These are phyloP conservation scores for Schizophyllum amplum DNA, from an alignment of 1,284 basidiomycete genomes.

Conservation along the genomic window DNA sequence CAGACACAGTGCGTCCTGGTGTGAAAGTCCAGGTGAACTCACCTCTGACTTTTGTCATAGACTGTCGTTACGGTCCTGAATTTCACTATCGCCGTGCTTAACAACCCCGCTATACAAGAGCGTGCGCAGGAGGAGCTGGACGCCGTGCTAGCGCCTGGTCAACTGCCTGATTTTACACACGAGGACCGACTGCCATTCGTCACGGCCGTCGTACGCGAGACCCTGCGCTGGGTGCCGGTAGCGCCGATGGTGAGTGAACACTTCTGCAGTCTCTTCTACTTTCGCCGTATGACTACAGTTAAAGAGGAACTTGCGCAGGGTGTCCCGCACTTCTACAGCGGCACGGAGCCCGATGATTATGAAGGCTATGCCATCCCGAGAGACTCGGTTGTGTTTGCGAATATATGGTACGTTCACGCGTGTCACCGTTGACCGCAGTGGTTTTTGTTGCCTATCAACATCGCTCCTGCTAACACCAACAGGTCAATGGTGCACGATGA, in stretches of 20 bases:
- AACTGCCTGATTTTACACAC: not conserved
- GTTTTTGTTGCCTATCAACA: too few species aligned
- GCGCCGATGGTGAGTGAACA: not conserved
- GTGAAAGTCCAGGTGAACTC: not conserved
- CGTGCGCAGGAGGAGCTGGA: constrained; percentile 1
- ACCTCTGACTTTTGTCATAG: not conserved
- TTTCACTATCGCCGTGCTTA: constrained; percentile 9
- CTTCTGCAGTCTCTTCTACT: not conserved
- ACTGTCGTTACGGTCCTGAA: constrained; percentile 4
- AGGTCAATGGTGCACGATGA: constrained; percentile 15
- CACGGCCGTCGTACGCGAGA: constrained; percentile 1
- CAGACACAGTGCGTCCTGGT: not conserved
- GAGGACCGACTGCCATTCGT: not conserved
- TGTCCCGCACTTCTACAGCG: not conserved
- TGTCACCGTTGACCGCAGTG: too few species aligned
- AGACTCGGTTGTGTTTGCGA: not conserved
- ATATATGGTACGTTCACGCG: not conserved
- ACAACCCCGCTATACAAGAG: not conserved
- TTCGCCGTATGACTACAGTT: not conserved
- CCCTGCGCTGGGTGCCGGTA: constrained; percentile 6
- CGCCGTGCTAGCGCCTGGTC: not conserved
- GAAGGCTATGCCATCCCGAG: not conserved
- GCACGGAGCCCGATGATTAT: not conserved
- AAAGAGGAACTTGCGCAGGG: not conserved
- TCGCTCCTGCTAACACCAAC: not conserved